Percentiles rank a stretch among this genome's conserved stretches.
Evolutionary conservation across 2,329 filamentous ascomycete genomes (phyloP).

Genomic region (Microcyclospora tardicrescens): DNA sequence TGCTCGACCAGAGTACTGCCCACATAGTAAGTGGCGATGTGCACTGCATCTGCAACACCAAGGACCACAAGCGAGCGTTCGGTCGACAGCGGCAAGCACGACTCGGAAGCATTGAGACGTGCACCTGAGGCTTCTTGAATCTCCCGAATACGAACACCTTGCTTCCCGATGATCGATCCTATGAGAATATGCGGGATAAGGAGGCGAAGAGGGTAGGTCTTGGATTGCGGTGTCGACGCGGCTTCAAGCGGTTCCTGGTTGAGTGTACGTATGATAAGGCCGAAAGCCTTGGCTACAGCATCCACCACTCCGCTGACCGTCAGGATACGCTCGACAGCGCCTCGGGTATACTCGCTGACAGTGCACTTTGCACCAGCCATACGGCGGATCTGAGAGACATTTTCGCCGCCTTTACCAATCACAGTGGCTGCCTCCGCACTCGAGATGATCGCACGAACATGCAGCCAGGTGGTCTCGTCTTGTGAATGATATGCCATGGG

Average conservation of each 20-base stretch:
- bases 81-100: conserved; percentile 83
- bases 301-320: conserved; percentile 95
- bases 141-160: conserved; percentile 87
- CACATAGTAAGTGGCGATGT: conserved; percentile 98
- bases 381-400: conserved; percentile 91
- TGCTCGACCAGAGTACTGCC: conserved; percentile 97
- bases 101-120: conserved; percentile 89
- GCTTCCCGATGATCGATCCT: conserved; percentile 96
- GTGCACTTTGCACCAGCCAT: conserved; percentile 96
- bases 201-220: conserved; percentile 91
- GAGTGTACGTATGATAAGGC: conserved; percentile 90
- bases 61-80: conserved; percentile 97
- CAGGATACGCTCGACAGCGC: conserved; percentile 91
- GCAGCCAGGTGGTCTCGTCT: conserved; percentile 93
- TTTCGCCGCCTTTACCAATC: conserved; percentile 97
- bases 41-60: conserved; percentile 93
- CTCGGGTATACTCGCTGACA: conserved; percentile 94
- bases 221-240: conserved; percentile 82
- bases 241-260: conserved; percentile 91
- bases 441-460: conserved; percentile 91
- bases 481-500: conserved; percentile 40
- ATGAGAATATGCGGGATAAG: conserved; percentile 95
- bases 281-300: conserved; percentile 95
- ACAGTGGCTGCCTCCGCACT: conserved; percentile 95
- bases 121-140: conserved; percentile 97